Conservation (phyloP, 768 basidiomycete genomes). For the Pleurotus sapidus region DNA sequence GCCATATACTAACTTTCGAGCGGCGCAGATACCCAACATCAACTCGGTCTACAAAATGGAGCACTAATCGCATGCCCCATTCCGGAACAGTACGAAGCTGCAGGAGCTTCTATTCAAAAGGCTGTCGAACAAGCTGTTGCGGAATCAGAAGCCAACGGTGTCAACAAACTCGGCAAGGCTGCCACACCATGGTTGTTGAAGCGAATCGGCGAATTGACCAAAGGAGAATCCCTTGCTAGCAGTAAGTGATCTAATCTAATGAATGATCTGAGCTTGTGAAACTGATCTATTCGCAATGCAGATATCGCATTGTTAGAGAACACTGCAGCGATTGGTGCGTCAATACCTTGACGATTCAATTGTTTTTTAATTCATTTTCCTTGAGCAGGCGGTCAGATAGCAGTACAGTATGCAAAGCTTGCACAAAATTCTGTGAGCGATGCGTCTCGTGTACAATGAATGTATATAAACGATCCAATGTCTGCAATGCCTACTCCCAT, state of each 20-base stretch:
- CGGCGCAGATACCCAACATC: conserved; percentile 58
- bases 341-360: not conserved
- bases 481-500: not conserved
- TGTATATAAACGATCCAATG: not conserved
- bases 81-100: conserved; percentile 66
- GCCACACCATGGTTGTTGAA: conserved; percentile 93
- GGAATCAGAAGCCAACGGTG: conserved; percentile 80
- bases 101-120: conserved; percentile 67
- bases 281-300: conserved; percentile 35
- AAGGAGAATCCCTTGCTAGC: conserved; percentile 59
- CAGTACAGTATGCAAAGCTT: conserved; percentile 68
- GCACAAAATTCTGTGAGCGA: conserved; percentile 10
- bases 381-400: conserved; percentile 70
- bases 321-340: conserved; percentile 77
- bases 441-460: not conserved
- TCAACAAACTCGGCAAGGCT: conserved; percentile 81
- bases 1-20: too few relatives aligned
- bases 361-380: not conserved
- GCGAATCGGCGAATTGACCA: conserved; percentile 78
- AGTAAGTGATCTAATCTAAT: conserved; percentile 5
- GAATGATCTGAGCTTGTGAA: not conserved
- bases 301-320: conserved; percentile 88
- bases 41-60: conserved; percentile 73
- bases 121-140: conserved; percentile 81
- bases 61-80: conserved; percentile 89